A percentile compares a stretch with the other conserved stretches of the same genome.
phyloP scores from a whole-genome alignment of 202 grass and related monocot species.

The Panicum hallii region DNA sequence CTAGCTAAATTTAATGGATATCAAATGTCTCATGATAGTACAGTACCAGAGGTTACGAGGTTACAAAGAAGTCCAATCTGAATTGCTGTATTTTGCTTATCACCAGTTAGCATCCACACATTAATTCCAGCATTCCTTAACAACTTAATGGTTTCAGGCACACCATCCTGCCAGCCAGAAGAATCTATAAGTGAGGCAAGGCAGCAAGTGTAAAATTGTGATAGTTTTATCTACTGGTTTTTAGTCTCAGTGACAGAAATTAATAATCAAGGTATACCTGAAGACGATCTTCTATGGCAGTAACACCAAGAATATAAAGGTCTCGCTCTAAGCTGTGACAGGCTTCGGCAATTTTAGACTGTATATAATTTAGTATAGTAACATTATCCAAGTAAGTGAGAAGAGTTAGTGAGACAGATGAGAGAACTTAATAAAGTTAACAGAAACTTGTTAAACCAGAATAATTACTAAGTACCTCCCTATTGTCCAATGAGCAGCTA shows the following conservation, averaged over 20 bases:
- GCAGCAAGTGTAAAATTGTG: neutral
- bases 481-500: conserved; percentile 75
- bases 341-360: conserved; percentile 77
- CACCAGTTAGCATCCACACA: conserved; percentile 97
- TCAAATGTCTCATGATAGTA: conserved; percentile 41
- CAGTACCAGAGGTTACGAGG: conserved; percentile 76
- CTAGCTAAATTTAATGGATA: neutral
- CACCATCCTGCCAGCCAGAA: conserved; percentile 71
- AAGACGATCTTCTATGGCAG: conserved; percentile 91
- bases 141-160: conserved; percentile 91
- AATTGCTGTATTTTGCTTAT: conserved; percentile 93
- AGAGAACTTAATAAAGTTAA: conserved; percentile 29
- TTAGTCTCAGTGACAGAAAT: conserved; percentile 17
- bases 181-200: conserved; percentile 36
- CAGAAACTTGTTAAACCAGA: conserved; percentile 27
- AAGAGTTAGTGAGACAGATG: conserved; percentile 18
- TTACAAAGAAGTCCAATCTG: conserved; percentile 92
- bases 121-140: conserved; percentile 91
- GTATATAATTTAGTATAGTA: conserved; percentile 24
- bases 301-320: conserved; percentile 90
- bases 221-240: conserved; percentile 21
- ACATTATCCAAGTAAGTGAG: conserved; percentile 33
- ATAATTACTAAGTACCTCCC: conserved; percentile 65
- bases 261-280: conserved; percentile 61
- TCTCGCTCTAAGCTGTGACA: conserved; percentile 77